Percentiles rank a stretch among this genome's conserved stretches.
phyloP scores from a whole-genome alignment of 2,329 filamentous ascomycete genomes.

The Ramichloridium luteum region DNA sequence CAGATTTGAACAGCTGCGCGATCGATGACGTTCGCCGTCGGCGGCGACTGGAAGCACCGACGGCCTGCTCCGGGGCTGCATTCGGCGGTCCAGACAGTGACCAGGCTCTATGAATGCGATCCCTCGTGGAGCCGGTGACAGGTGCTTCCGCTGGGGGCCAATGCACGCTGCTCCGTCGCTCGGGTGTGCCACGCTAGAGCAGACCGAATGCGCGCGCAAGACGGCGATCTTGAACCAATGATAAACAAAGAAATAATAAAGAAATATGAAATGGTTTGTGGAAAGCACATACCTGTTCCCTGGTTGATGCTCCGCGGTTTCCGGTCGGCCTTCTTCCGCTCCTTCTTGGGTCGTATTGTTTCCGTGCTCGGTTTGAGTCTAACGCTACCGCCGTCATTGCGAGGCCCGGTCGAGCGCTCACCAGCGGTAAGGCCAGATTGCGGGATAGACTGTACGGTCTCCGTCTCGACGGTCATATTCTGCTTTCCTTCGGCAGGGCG shows the following conservation, averaged over 20 bases:
- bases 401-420: slow-evolving; percentile 45
- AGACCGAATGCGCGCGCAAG: background rate
- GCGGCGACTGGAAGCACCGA: too few species aligned
- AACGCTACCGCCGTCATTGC: slow-evolving; percentile 60
- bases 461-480: slow-evolving; percentile 96
- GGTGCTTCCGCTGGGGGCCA: slow-evolving; percentile 2
- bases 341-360: slow-evolving; percentile 87
- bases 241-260: too few species aligned
- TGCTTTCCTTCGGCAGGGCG: slow-evolving; percentile 63
- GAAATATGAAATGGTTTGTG: background rate
- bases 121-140: background rate
- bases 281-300: slow-evolving; percentile 57
- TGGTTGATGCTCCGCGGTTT: slow-evolving; percentile 62
- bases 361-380: slow-evolving; percentile 85
- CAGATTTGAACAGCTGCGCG: slow-evolving; percentile 3
- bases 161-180: slow-evolving; percentile 1
- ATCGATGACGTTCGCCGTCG: background rate
- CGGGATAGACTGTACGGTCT: slow-evolving; percentile 83
- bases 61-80: too few species aligned
- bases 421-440: slow-evolving; percentile 60
- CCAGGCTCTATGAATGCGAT: too few species aligned
- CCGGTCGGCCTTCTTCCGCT: slow-evolving; percentile 67
- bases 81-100: too few species aligned
- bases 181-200: background rate
- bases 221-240: slow-evolving; percentile 1